These are phyloP conservation scores for Syncephalastrum monosporum DNA, from an alignment of 371 early-diverging fungal genomes.

Conservation along the genomic window DNA sequence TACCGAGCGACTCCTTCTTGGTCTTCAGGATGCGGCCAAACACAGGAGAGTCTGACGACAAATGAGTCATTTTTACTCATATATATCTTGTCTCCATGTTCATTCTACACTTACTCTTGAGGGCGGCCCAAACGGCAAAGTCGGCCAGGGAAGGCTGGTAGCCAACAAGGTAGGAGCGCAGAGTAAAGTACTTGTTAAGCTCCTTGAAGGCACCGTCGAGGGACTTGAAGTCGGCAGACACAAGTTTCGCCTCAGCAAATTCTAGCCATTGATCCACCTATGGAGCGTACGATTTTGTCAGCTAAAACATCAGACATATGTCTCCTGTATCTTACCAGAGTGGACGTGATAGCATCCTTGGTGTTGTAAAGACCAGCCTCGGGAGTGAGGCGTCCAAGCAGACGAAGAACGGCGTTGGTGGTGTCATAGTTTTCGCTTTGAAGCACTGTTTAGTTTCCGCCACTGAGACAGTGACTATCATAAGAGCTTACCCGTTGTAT, in stretches of 20 bases:
- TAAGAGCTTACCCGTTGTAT: constrained; percentile 35
- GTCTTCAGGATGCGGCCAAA: constrained; percentile 81
- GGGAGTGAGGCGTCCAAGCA: constrained; percentile 40
- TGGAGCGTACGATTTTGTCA: neutral
- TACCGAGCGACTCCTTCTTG: constrained; percentile 66
- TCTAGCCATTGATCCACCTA: constrained; percentile 68
- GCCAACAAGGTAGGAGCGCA: constrained; percentile 84
- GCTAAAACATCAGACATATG: neutral
- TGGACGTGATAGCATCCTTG: constrained; percentile 40
- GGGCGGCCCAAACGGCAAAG: constrained; percentile 83
- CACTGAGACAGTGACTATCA: no score
- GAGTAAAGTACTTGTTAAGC: constrained; percentile 73
- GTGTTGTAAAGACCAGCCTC: constrained; percentile 41
- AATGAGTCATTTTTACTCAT: constrained; percentile 8
- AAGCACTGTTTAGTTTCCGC: neutral
- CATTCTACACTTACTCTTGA: constrained; percentile 54
- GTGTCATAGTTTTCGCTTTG: constrained; percentile 41
- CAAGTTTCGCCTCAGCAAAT: constrained; percentile 59
- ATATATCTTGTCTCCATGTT: neutral
- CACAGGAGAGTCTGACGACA: constrained; percentile 61
- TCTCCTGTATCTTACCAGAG: constrained; percentile 25
- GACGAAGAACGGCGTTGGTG: constrained; percentile 41
- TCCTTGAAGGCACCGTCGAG: constrained; percentile 65
- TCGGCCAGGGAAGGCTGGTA: constrained; percentile 82
- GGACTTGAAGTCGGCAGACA: constrained; percentile 69